Percentiles rank a stretch among this genome's conserved stretches.
phyloP scores from a whole-genome alignment of 2,329 filamentous ascomycete genomes.

The Alternaria rosae region DNA sequence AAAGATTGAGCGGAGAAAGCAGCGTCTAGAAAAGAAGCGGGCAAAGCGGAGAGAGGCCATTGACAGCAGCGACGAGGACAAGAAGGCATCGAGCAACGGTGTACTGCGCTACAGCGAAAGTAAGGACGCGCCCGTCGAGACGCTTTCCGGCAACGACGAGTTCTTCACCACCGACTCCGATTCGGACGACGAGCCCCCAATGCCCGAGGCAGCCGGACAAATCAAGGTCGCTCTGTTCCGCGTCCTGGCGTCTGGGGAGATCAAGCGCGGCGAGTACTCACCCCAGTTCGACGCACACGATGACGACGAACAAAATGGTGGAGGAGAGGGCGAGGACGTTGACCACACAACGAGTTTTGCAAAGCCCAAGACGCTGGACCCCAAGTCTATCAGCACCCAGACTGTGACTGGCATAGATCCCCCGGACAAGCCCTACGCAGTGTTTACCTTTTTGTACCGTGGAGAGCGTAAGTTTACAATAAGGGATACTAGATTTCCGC shows the following conservation, averaged over 20 bases:
- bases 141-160: constrained; percentile 72
- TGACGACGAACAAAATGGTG: constrained; percentile 76
- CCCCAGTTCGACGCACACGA: constrained; percentile 97
- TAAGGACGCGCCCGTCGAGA: constrained; percentile 76
- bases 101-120: constrained; percentile 84
- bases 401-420: constrained; percentile 98
- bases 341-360: constrained; percentile 98
- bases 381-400: constrained; percentile 97
- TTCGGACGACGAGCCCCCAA: constrained; percentile 81
- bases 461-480: constrained; percentile 78
- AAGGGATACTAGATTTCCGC: background rate
- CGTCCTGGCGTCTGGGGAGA: constrained; percentile 92
- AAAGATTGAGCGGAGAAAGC: constrained; percentile 70
- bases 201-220: constrained; percentile 91
- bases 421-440: constrained; percentile 93
- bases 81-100: constrained; percentile 52
- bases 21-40: constrained; percentile 81
- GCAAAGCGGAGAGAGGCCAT: constrained; percentile 73
- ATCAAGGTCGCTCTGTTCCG: constrained; percentile 98
- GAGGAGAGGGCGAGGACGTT: constrained; percentile 76
- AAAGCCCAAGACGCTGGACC: constrained; percentile 93
- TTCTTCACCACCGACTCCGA: constrained; percentile 70
- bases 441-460: constrained; percentile 97
- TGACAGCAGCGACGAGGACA: constrained; percentile 58
- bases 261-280: constrained; percentile 97